Evolutionary conservation across 2,329 filamentous ascomycete species (phyloP).

Genomic region (Trichoderma oligosporum): DNA sequence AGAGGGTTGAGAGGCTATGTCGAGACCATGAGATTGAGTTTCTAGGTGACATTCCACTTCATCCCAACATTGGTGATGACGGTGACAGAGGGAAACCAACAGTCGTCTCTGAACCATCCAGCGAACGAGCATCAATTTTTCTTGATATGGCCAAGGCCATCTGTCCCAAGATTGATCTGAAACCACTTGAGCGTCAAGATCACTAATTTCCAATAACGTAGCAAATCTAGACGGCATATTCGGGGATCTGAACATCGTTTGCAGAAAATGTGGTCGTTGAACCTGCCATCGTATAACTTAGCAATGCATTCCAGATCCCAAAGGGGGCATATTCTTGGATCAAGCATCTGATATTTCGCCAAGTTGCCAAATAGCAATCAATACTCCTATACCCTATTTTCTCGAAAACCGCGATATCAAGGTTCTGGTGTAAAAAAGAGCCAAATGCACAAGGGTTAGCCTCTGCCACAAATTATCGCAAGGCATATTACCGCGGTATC

Average conservation of each 20-base stretch:
- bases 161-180: constrained; percentile 41
- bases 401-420: constrained; percentile 19
- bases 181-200: neutral
- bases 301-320: constrained; percentile 16
- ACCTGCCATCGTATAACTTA: constrained; percentile 20
- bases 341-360: constrained; percentile 8
- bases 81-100: constrained; percentile 85
- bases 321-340: constrained; percentile 12
- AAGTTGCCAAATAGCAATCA: neutral
- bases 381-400: constrained; percentile 14
- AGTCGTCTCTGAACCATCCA: constrained; percentile 79
- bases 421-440: constrained; percentile 15
- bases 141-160: constrained; percentile 61
- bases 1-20: constrained; percentile 66
- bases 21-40: constrained; percentile 70
- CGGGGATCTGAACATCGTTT: neutral
- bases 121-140: constrained; percentile 69
- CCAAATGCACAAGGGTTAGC: constrained; percentile 38
- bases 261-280: constrained; percentile 15
- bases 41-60: constrained; percentile 82
- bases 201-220: neutral
- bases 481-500: constrained; percentile 37
- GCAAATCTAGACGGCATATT: neutral
- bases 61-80: constrained; percentile 81
- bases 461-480: constrained; percentile 35